Percentiles rank a stretch among this genome's conserved stretches.
Evolutionary conservation across 2,329 filamentous ascomycete species (phyloP).

Genomic region (Fusarium camptoceras): DNA sequence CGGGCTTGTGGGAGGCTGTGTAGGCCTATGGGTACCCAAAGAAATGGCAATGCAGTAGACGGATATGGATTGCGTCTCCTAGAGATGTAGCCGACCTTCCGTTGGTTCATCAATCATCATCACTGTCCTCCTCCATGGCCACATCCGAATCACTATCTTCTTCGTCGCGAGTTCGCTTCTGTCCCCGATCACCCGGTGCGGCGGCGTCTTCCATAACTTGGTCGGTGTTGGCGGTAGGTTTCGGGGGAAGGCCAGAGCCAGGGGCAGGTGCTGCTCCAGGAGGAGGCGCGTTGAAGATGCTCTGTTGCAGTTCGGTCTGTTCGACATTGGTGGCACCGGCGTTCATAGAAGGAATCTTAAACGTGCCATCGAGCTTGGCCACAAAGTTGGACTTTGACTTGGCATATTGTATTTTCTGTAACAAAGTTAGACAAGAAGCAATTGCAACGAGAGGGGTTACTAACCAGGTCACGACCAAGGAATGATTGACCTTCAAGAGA

Average conservation of each 20-base stretch:
- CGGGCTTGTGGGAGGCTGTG: slow-evolving; percentile 83
- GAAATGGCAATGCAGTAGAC: slow-evolving; percentile 66
- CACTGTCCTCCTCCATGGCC: slow-evolving; percentile 77
- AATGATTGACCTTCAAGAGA: slow-evolving; percentile 87
- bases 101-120: slow-evolving; percentile 69
- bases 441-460: slow-evolving; percentile 49
- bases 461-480: slow-evolving; percentile 85
- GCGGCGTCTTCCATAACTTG: slow-evolving; percentile 63
- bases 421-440: slow-evolving; percentile 11
- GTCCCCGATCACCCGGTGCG: slow-evolving; percentile 67
- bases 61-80: slow-evolving; percentile 23
- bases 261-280: slow-evolving; percentile 61
- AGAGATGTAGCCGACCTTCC: slow-evolving; percentile 36
- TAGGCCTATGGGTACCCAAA: slow-evolving; percentile 81
- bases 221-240: slow-evolving; percentile 61
- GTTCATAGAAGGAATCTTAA: slow-evolving; percentile 71
- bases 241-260: slow-evolving; percentile 58
- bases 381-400: slow-evolving; percentile 90
- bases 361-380: slow-evolving; percentile 91
- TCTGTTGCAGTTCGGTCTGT: slow-evolving; percentile 80
- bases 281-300: slow-evolving; percentile 78
- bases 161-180: slow-evolving; percentile 77
- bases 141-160: slow-evolving; percentile 76
- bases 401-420: slow-evolving; percentile 90
- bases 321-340: slow-evolving; percentile 66